Evolutionary conservation across 2,329 filamentous ascomycete species (phyloP), one percentile per base, ranked within the genome.

Genomic region (Apiospora sp.): DNA sequence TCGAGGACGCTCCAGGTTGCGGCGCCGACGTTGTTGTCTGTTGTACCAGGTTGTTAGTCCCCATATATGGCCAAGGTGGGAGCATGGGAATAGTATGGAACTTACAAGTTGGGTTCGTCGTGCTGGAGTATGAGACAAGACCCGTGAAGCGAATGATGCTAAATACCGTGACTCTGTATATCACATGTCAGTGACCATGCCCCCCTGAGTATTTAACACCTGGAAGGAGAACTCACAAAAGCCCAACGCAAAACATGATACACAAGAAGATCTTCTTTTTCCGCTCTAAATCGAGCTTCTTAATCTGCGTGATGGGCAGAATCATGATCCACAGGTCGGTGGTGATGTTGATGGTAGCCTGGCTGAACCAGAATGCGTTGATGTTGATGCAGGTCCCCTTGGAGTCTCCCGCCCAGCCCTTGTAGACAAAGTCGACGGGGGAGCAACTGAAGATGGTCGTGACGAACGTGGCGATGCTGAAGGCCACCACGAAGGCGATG

Each of bases 11-110:
- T 61, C 54, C 54, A 61, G 30, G 54, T 61, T 19, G 54, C 54
- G 30, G 54, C 54, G 54, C 54, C 54, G 13, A 61, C 54, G 54
- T 61, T 61, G 54, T 61, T 61, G 54, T 61, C 54, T 61, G 30
- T 5, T 2, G 54, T 0, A 3, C 22, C 22, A 6, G 8, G 22
- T 49, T 7, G 51, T 58, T 2, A 58, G 24, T 54, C 12, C 13
- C 48, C 6, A n/a, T 49, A n/a, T 37, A 7, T 7, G 4, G 46
- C 8, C 14, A 30, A 30, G 27, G 27, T 30, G 27, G 27, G 27
- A 30, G 4, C 2, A 30, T 30, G 27, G 43, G 22, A 48, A 19
- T 22, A 48, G 14, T 5, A 22, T 48, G 16, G 8, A 30, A 37
- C 54, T 12, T n/a, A 61, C 54, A 61, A 6, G 54, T 61, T 3